Evolutionary conservation across 2,329 filamentous ascomycete species (phyloP), one percentile per base, ranked within the genome.

Genomic region (Lasiodiplodia sp.): DNA sequence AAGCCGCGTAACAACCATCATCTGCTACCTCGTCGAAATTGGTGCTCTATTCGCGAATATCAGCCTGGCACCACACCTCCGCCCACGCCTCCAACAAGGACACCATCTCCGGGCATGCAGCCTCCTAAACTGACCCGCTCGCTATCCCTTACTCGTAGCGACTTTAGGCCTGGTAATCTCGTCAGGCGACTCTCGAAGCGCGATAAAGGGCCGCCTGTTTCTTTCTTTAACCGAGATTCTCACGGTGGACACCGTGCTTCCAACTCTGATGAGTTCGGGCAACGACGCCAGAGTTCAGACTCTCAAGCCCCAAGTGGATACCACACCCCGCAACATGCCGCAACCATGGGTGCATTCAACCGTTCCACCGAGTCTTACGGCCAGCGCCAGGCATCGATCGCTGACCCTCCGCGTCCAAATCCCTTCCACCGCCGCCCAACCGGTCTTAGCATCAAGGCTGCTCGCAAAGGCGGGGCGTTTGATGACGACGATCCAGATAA

Each of bases 41-140:
- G 95, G 92, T 98, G 95, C 78, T 92, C 93, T 2, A 97, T 99
- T 74, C 88, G 92, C 66, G 87, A 92, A 76, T 98, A 97, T 81
- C 84, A 88, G 11, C 94, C 94, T 2, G 93, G 92, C 3, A 84
- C 82, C 40, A 96, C 92, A 1, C 94, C 94, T 14, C 88, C 89
- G 0, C 85, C 86, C 3, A 89, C 91, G 1, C 93, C 92, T 3
- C 60, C 60, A 18, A 64, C 60, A 3, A 47, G 44, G 21, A 52
- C 66, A 23, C 74, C 73, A 68, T 78, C 76, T 71, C 72, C 65
- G 56, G 79, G 70, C 71, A 55, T 53, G 25, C 58, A 57, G 51
- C 67, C 57, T 25, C 75, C 70, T 53, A 65, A 67, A 28, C 52
- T 44, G 74, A 74, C 75, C 18, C 75, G 77, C 62, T 75, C 74